A percentile compares a stretch with the other conserved stretches of the same genome.
These are phyloP conservation scores for Draba incana DNA, from an alignment of 345 rosid species.

Conservation along the genomic window DNA sequence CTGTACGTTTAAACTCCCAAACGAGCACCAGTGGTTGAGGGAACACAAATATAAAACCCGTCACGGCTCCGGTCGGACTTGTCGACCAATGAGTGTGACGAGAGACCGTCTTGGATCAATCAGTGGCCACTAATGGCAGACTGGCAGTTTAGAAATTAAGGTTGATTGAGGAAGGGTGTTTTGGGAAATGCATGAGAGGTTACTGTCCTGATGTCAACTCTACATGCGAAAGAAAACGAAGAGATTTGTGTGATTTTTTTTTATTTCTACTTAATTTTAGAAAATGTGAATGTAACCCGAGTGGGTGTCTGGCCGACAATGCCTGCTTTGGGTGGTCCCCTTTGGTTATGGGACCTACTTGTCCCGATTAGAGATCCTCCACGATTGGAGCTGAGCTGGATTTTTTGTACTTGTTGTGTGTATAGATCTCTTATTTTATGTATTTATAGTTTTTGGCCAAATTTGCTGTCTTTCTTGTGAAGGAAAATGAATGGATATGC, in stretches of 20 bases:
- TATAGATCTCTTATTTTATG: constrained; percentile 18
- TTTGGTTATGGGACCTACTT: constrained; percentile 38
- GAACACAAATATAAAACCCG: constrained; percentile 39
- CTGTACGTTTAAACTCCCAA: constrained; percentile 36
- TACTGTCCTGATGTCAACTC: constrained; percentile 58
- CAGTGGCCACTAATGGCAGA: constrained; percentile 41
- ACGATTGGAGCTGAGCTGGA: constrained; percentile 45
- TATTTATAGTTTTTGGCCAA: constrained; percentile 23
- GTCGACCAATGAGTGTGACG: constrained; percentile 54
- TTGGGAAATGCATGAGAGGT: constrained; percentile 23
- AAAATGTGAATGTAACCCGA: constrained; percentile 55
- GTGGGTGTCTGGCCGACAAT: constrained; percentile 80
- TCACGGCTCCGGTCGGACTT: constrained; percentile 43
- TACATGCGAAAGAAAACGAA: constrained; percentile 42
- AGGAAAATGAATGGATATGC: constrained; percentile 24
- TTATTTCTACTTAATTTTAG: neutral
- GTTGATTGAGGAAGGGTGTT: constrained; percentile 13
- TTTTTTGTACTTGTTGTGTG: constrained; percentile 28
- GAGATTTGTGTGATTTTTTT: constrained; percentile 21
- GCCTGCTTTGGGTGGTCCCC: constrained; percentile 44
- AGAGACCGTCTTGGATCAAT: constrained; percentile 53
- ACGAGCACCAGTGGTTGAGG: constrained; percentile 42
- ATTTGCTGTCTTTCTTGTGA: constrained; percentile 33
- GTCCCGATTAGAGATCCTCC: constrained; percentile 40
- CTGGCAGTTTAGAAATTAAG: constrained; percentile 40